Conservation (phyloP, 192 early-diverging fungal genomes). For the Coemansia pectinata region DNA sequence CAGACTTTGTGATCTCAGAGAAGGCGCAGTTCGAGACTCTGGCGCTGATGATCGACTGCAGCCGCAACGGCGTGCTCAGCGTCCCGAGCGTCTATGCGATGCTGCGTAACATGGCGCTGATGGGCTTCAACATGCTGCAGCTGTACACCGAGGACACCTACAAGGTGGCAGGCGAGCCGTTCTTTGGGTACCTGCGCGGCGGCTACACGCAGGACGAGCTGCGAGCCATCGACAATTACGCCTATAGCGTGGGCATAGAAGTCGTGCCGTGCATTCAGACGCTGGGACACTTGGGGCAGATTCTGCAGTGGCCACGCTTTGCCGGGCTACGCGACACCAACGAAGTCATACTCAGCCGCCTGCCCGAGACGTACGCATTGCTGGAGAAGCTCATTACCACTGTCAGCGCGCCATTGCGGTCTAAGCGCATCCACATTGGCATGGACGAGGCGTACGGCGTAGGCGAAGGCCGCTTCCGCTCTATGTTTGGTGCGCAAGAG, state of each 20-base stretch:
- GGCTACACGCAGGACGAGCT: constrained; percentile 77
- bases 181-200: constrained; percentile 74
- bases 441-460: constrained; percentile 89
- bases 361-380: constrained; percentile 77
- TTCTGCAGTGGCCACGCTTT: constrained; percentile 87
- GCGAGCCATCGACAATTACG: constrained; percentile 74
- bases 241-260: constrained; percentile 73
- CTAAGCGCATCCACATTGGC: constrained; percentile 81
- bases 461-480: constrained; percentile 78
- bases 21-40: constrained; percentile 69
- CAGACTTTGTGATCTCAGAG: constrained; percentile 58
- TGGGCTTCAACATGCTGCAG: constrained; percentile 87
- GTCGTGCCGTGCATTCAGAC: constrained; percentile 90
- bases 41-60: constrained; percentile 85
- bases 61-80: constrained; percentile 74
- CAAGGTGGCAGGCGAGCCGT: constrained; percentile 66
- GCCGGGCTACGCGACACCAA: constrained; percentile 74
- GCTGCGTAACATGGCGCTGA: constrained; percentile 75
- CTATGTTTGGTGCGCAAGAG: constrained; percentile 75
- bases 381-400: constrained; percentile 73
- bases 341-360: constrained; percentile 73
- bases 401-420: constrained; percentile 67
- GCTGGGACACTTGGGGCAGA: constrained; percentile 85
- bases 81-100: constrained; percentile 64
- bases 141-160: constrained; percentile 92